Evolutionary conservation across 805 yeast genomes (phyloP), one percentile per base, ranked within the genome.

Genomic region (Lipomyces chichibuensis): DNA sequence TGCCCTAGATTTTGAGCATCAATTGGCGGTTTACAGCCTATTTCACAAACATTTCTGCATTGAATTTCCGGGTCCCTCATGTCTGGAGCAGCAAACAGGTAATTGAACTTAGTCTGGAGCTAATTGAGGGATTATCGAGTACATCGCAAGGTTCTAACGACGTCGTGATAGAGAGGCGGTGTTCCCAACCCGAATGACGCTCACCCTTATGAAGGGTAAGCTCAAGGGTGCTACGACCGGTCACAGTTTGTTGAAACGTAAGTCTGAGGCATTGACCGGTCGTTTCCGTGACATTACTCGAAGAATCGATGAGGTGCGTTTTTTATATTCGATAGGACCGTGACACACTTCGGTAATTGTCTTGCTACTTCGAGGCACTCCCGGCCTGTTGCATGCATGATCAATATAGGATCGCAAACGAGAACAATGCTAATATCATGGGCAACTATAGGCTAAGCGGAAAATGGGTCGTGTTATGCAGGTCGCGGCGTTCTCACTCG

Each of bases 391-490:
- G 20, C 43, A 13, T 9, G 49, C 49, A n/a, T 17, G 49, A 3
- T 14, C 8, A 17, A 8, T n/a, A 3, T 0, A 43, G n/a, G 23
- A 43, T 52, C 20, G n/a, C 46, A 56, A 35, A 14, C 17, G 46
- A 17, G 37, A 56, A 17, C 46, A 32, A 17, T 32, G 11, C 55
- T 56, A n/a, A 59, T 27, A 14, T n/a, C 17, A 20, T 49, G 56
- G 64, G 56, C 11, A 13, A 65, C 4, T 8, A 17, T 29, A 78
- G 77, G 88, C 98, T 56, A 94, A 94, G 81, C 86, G 94, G 74
- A 95, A 94, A 82, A 94, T 95, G 98, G 99, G 98, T 60, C 84
- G 94, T 71, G 97, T 94, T 56, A 94, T 94, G 98, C 98, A 95
- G 78, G 90, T 96, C 0, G 99, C 99, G 1, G 96, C 98, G 0